phyloP scores from a whole-genome alignment of 352 stramenopile genomes.

The Pythium oligandrum region DNA sequence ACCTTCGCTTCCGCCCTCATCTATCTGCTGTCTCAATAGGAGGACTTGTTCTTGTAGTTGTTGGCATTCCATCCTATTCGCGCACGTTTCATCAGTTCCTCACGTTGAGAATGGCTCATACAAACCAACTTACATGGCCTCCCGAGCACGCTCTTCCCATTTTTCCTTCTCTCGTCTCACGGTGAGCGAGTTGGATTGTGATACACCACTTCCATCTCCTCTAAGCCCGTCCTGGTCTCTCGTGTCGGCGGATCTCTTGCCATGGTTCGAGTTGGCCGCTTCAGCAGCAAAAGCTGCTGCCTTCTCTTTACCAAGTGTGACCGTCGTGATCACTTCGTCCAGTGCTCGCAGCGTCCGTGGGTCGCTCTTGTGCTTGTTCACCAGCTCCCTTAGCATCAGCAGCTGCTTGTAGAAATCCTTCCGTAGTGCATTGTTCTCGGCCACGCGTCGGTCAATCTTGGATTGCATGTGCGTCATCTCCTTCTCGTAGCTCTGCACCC shows the following conservation, averaged over 20 bases:
- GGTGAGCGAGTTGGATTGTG: slow-evolving; percentile 5
- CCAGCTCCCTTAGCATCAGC: slow-evolving; percentile 63
- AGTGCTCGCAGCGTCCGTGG: slow-evolving; percentile 37
- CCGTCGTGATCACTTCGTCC: slow-evolving; percentile 46
- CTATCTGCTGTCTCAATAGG: slow-evolving; percentile 35
- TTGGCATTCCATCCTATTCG: slow-evolving; percentile 29
- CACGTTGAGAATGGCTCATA: neutral
- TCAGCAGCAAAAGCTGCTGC: neutral
- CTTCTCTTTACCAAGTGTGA: slow-evolving; percentile 3
- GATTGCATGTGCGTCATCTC: slow-evolving; percentile 34
- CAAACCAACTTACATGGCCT: slow-evolving; percentile 33
- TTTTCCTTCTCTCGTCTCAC: slow-evolving; percentile 60
- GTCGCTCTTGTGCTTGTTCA: slow-evolving; percentile 51
- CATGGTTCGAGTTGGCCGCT: neutral
- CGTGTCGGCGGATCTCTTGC: no score
- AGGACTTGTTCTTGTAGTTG: slow-evolving; percentile 45
- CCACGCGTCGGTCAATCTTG: slow-evolving; percentile 56
- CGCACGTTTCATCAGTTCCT: neutral
- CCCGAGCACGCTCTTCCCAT: slow-evolving; percentile 46
- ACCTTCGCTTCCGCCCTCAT: slow-evolving; percentile 21
- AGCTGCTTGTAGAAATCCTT: slow-evolving; percentile 75
- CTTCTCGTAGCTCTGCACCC: slow-evolving; percentile 22
- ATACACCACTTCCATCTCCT: no score
- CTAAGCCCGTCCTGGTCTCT: no score
- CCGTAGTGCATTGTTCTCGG: slow-evolving; percentile 57